Evolutionary conservation across 345 rosid genomes (phyloP).

Genomic region (Clarkia xantiana): DNA sequence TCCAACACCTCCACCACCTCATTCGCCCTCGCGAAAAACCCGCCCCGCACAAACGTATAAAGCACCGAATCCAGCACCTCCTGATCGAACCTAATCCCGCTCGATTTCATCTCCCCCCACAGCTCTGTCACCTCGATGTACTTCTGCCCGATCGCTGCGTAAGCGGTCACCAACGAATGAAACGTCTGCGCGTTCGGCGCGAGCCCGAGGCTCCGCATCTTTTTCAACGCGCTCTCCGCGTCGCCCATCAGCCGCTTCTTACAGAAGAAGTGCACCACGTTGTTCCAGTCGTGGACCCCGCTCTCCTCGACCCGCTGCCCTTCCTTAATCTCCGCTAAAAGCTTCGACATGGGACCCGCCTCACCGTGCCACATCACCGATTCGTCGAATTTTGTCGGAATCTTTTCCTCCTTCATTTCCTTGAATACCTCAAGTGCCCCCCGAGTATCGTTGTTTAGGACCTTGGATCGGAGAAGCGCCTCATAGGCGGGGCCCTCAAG

Average conservation of each 20-base stretch:
- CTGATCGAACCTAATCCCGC: slow-evolving; percentile 71
- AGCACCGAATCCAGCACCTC: slow-evolving; percentile 84
- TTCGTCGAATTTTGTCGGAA: slow-evolving; percentile 50
- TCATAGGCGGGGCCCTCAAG: slow-evolving; percentile 71
- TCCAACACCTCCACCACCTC: slow-evolving; percentile 81
- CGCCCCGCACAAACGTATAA: slow-evolving; percentile 84
- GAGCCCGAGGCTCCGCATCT: slow-evolving; percentile 75
- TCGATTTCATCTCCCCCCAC: slow-evolving; percentile 93
- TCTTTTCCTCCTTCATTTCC: slow-evolving; percentile 66
- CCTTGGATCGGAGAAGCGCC: slow-evolving; percentile 43
- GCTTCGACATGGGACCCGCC: slow-evolving; percentile 74
- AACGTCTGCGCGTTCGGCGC: slow-evolving; percentile 83
- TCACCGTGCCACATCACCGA: slow-evolving; percentile 54
- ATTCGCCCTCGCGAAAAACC: slow-evolving; percentile 65
- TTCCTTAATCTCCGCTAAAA: slow-evolving; percentile 65
- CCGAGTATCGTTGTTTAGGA: slow-evolving; percentile 49
- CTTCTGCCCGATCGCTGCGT: slow-evolving; percentile 80
- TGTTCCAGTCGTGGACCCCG: slow-evolving; percentile 86
- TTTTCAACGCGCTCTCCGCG: slow-evolving; percentile 81
- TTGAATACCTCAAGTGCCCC: slow-evolving; percentile 66
- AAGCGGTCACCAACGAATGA: slow-evolving; percentile 88
- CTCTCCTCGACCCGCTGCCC: slow-evolving; percentile 47
- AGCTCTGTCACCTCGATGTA: slow-evolving; percentile 79
- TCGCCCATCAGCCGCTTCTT: slow-evolving; percentile 88
- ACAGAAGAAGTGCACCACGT: slow-evolving; percentile 73